Evolutionary conservation across 768 basidiomycete genomes (phyloP).

Genomic region (Gyrodon lividus): DNA sequence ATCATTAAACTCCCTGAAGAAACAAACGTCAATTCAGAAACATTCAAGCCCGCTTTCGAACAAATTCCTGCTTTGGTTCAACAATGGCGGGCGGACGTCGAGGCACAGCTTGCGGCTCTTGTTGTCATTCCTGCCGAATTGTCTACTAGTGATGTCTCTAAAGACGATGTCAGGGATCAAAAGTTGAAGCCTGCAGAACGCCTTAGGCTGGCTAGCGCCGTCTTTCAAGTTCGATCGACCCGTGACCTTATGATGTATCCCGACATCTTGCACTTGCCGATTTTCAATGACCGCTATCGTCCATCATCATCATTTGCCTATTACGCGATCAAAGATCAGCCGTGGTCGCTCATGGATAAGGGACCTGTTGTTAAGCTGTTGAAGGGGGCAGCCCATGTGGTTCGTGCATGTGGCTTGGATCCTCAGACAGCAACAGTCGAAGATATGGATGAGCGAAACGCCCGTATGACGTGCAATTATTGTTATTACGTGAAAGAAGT

Average conservation of each 20-base stretch:
- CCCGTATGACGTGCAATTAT: neutral
- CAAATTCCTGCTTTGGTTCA: neutral
- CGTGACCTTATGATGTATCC: neutral
- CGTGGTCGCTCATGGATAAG: neutral
- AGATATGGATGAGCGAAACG: conserved; percentile 4
- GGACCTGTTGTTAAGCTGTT: neutral
- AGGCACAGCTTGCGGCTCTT: neutral
- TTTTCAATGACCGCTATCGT: neutral
- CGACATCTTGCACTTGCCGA: neutral
- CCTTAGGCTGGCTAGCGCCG: neutral
- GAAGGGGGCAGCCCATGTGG: neutral
- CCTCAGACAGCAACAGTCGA: conserved; percentile 1
- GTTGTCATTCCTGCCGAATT: neutral
- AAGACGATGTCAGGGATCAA: too few relatives aligned
- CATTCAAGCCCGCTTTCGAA: neutral
- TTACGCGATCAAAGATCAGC: neutral
- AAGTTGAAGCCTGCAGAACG: neutral
- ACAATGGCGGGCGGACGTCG: neutral
- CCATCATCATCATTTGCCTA: neutral
- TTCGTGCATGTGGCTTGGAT: conserved; percentile 5
- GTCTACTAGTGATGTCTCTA: neutral
- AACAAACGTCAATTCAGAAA: neutral
- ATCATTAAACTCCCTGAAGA: neutral
- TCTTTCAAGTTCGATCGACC: neutral
- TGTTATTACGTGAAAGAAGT: too few relatives aligned